Evolutionary conservation across 2,329 filamentous ascomycete species (phyloP), one percentile per base, ranked within the genome.

Genomic region (Moelleriella libera): DNA sequence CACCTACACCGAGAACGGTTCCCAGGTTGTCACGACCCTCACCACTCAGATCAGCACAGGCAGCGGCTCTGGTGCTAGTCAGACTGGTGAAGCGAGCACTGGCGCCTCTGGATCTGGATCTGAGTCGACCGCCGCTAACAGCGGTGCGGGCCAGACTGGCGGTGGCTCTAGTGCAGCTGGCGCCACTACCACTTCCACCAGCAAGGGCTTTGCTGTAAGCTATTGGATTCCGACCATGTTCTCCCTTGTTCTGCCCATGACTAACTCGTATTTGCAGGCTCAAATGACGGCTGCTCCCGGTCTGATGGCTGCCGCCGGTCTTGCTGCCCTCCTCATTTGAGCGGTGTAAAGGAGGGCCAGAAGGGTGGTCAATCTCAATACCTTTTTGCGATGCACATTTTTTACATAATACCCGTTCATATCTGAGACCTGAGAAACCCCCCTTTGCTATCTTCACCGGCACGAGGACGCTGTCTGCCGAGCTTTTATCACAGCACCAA

Each of bases 281-380:
- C 63, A 68, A 49, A 60, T 62, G 55, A 72, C 71, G 45, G 68
- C 65, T 48, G 70, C 66, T 39, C 69, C 71, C 28, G 72, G 70
- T 48, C 52, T 74, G 45, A 51, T 75, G 41, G 72, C 70, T 46
- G 72, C 68, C 28, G 71, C 69, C 21, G 72, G 72, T 57, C 50
- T 75, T 43, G 71, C 69, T 41, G 69, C 64, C 51, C 55, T 73
- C 50, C 60, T 76, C 50, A 65, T 76, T 50, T 76, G 71, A 68
- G 29, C 21, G 30, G 53, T 52, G 30, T 48, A 48, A 48, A 49
- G 29, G 39, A 45, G 45, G 37, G 41, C 14, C 44, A 47, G 51
- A 49, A 53, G 21, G 5, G 41, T 47, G 34, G 12, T 12, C 12
- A 37, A 9, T 54, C 53, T 58, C 56, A 51, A 56, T 54, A 47